Base-by-base conservation (phyloP, 225 moss, liverwort and hornwort species). In the Antitrichia curtipendula region DNA sequence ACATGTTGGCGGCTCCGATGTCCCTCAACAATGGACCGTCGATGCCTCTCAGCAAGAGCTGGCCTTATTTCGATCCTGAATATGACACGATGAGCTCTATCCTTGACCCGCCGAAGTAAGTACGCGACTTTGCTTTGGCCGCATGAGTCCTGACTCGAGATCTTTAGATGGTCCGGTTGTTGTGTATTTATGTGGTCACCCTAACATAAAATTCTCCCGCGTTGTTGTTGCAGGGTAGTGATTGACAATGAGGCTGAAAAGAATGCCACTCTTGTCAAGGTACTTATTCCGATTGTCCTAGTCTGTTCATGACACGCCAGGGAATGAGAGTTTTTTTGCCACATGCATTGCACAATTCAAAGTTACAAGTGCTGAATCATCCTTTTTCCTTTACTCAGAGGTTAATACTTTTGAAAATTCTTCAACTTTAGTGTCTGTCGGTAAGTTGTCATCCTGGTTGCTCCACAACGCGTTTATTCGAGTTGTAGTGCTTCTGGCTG, bases 21-120 rank as follows among this genome's bases (percentile, higher is more conserved):
- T 63, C 88, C n/a, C 78, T 83, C 50, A 88, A 81, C 57, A 93
- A 78, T 87, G 93, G 90, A 68, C 88, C 91, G 73, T 28, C 88
- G 59, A 91, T 91, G 91, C 80, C 84, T 41, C 78, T 86, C 8
- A 86, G 84, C 43, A 93, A 89, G 90, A 92, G 90, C 40, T 93
- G 93, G 93, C 93, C 91, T 70, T 93, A 93, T 34, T 93, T 93
- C 61, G 93, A 93, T 86, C 93, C 91, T 18, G 93, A 93, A 82
- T 93, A 93, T 79, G 93, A 93, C 74, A 92, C 90, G 32, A 91
- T 93, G 90, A 93, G 91, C 88, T 82, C 93, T 72, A 61, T 93
- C 84, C 72, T 93, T 76, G 93, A 93, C 82, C 93, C 93, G 73
- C 93, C 93, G 34, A 91, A 90, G 93, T 93, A 86, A 78, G 90